These are phyloP conservation scores for Zizania latifolia DNA, from an alignment of 176 grass and related monocot species.

Conservation along the genomic window DNA sequence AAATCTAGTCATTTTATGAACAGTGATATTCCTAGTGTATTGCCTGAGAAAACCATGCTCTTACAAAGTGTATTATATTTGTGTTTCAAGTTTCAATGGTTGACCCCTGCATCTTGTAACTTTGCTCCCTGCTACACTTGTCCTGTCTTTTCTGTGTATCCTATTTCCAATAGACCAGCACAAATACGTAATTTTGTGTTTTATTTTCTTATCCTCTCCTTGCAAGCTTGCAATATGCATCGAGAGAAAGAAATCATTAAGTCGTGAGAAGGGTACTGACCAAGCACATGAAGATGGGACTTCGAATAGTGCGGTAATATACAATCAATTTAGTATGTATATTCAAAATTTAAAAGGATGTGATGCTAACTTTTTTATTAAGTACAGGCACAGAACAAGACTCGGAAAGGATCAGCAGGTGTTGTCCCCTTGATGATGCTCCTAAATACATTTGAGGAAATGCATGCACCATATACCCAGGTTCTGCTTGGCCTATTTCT, in stretches of 20 bases:
- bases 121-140: not conserved
- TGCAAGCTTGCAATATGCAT: slow-evolving; percentile 90
- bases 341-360: slow-evolving; percentile 23
- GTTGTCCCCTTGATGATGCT: slow-evolving; percentile 75
- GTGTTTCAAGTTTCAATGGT: not conserved
- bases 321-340: slow-evolving; percentile 9
- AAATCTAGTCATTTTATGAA: not conserved
- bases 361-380: slow-evolving; percentile 31
- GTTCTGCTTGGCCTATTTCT: slow-evolving; percentile 47
- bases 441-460: slow-evolving; percentile 72
- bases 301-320: slow-evolving; percentile 56
- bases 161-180: not conserved
- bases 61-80: not conserved
- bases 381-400: slow-evolving; percentile 44
- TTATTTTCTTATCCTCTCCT: too few relatives aligned
- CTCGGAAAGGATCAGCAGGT: slow-evolving; percentile 70
- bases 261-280: slow-evolving; percentile 34
- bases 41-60: not conserved
- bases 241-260: slow-evolving; percentile 65
- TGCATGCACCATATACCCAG: slow-evolving; percentile 98
- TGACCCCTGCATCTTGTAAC: slow-evolving; percentile 1
- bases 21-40: not conserved
- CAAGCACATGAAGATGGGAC: slow-evolving; percentile 39
- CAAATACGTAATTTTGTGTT: slow-evolving; percentile 23
- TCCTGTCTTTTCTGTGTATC: not conserved